phyloP scores from a whole-genome alignment of 2,329 filamentous ascomycete genomes.

The Ophiocordyceps australis region DNA sequence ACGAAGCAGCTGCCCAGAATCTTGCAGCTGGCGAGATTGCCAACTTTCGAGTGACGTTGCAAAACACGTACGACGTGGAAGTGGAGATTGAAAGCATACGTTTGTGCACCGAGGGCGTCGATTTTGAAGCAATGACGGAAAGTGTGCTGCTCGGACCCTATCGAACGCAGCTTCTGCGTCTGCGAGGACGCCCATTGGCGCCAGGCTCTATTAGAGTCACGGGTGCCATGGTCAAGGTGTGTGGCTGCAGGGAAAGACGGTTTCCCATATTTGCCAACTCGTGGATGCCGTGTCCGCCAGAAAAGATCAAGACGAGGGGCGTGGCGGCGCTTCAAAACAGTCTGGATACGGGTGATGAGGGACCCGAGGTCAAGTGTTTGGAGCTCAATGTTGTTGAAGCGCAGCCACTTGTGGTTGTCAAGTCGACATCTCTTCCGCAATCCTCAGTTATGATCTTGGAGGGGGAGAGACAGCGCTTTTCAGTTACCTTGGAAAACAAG shows the following conservation, averaged over 20 bases:
- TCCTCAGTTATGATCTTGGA: constrained; percentile 85
- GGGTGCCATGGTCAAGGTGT: constrained; percentile 64
- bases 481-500: constrained; percentile 62
- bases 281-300: constrained; percentile 52
- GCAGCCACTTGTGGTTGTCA: constrained; percentile 62
- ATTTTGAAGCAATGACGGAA: constrained; percentile 49
- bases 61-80: constrained; percentile 90
- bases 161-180: constrained; percentile 58
- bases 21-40: constrained; percentile 66
- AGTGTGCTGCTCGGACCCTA: constrained; percentile 61
- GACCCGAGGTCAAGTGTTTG: constrained; percentile 31
- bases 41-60: constrained; percentile 65
- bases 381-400: constrained; percentile 58
- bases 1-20: constrained; percentile 43
- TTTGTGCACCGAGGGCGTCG: constrained; percentile 54
- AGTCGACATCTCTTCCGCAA: constrained; percentile 62
- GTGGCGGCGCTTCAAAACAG: constrained; percentile 35
- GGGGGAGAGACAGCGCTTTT: constrained; percentile 65
- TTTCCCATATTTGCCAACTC: constrained; percentile 70
- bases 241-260: constrained; percentile 61
- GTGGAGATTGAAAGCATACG: constrained; percentile 71
- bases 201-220: constrained; percentile 55
- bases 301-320: constrained; percentile 63
- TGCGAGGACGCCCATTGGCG: constrained; percentile 48
- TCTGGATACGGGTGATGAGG: constrained; percentile 16